Percentiles rank a stretch among this genome's conserved stretches.
These are phyloP conservation scores for Talaromyces sp. DNA, from an alignment of 2,329 filamentous ascomycete genomes.

Conservation along the genomic window DNA sequence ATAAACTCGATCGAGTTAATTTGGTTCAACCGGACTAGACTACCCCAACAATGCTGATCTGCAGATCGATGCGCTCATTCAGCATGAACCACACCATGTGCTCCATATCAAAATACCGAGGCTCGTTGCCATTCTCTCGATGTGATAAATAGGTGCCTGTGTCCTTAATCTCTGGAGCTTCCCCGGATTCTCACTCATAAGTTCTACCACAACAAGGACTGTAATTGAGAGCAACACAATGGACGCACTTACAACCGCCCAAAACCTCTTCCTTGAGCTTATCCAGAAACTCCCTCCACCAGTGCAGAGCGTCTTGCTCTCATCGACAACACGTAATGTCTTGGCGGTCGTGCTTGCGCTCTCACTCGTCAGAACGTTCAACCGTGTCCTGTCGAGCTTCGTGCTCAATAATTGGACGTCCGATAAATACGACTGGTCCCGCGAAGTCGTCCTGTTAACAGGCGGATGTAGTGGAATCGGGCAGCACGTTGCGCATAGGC, in stretches of 20 bases:
- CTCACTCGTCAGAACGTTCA: slow-evolving; percentile 28
- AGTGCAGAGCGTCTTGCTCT: slow-evolving; percentile 27
- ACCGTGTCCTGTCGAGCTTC: slow-evolving; percentile 24
- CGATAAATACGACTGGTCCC: slow-evolving; percentile 31
- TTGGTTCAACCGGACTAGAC: background rate
- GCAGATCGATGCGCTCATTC: slow-evolving; percentile 1
- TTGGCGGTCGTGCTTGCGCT: slow-evolving; percentile 25
- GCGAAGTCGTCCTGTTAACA: slow-evolving; percentile 36
- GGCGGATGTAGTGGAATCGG: slow-evolving; percentile 41
- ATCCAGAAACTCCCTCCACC: slow-evolving; percentile 26
- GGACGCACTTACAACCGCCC: background rate
- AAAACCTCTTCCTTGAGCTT: background rate
- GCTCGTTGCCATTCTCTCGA: background rate
- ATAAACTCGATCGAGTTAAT: background rate
- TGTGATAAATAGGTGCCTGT: background rate
- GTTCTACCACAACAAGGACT: no score
- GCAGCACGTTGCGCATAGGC: slow-evolving; percentile 34
- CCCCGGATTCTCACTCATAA: background rate
- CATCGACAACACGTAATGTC: slow-evolving; percentile 30
- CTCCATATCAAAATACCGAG: slow-evolving; percentile 7
- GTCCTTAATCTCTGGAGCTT: background rate
- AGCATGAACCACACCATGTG: slow-evolving; percentile 1
- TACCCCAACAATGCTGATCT: background rate
- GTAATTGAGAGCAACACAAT: background rate
- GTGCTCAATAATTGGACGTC: slow-evolving; percentile 25